Evolutionary conservation across 371 early-diverging fungal species (phyloP).

Genomic region (Catenaria anguillulae): DNA sequence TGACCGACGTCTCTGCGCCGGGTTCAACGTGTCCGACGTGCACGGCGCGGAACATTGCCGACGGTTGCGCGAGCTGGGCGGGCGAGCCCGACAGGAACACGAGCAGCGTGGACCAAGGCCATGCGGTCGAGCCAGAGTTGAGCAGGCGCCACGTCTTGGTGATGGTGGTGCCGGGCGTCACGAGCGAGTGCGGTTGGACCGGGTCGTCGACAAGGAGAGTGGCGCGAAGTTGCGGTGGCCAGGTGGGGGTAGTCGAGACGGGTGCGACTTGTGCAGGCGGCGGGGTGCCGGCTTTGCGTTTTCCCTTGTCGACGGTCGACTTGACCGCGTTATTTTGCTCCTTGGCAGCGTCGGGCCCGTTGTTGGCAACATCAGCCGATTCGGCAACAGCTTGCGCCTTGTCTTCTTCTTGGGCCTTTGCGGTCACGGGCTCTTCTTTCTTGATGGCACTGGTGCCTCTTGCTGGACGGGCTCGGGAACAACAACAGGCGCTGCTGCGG

Average conservation of each 20-base stretch:
- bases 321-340: no score
- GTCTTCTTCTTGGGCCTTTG: no score
- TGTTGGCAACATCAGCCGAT: no score
- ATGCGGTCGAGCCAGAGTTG: neutral
- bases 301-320: no score
- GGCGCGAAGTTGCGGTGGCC: neutral
- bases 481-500: neutral
- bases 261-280: neutral
- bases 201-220: neutral
- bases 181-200: neutral
- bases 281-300: neutral
- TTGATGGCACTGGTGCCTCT: no score
- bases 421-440: no score
- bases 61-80: no score
- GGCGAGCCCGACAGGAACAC: neutral
- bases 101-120: neutral
- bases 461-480: neutral
- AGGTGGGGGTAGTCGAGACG: neutral
- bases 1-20: neutral
- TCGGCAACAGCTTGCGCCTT: no score
- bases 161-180: neutral
- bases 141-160: neutral
- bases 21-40: neutral
- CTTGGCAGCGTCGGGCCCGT: no score
- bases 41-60: neutral